Evolutionary conservation across 2,329 filamentous ascomycete species (phyloP).

Genomic region (Penicillium sp.): DNA sequence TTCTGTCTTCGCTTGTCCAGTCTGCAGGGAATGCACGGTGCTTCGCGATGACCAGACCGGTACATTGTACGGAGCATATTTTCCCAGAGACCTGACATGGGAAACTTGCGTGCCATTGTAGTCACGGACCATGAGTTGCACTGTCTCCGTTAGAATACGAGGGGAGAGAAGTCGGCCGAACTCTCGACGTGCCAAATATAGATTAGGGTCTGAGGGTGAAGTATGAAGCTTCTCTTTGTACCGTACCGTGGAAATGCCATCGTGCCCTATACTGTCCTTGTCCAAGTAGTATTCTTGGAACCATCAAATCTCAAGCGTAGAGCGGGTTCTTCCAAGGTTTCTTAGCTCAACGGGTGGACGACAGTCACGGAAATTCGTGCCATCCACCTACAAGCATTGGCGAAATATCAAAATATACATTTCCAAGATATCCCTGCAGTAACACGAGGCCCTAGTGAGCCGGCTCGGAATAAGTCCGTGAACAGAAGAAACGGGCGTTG

Average conservation of each 20-base stretch:
- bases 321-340: background rate
- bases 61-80: background rate
- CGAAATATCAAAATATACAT: background rate
- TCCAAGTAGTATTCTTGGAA: background rate
- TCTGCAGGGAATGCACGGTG: background rate
- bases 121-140: background rate
- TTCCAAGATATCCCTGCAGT: background rate
- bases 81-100: background rate
- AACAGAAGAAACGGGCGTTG: background rate
- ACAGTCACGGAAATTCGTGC: background rate
- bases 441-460: background rate
- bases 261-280: background rate
- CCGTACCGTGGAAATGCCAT: background rate
- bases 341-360: background rate
- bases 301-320: background rate
- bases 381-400: background rate
- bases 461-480: too few relatives aligned
- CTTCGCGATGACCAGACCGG: background rate
- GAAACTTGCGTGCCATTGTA: background rate
- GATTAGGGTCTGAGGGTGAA: background rate
- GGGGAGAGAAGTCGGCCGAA: background rate
- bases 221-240: background rate
- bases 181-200: background rate
- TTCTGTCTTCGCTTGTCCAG: constrained; percentile 1
- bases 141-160: constrained; percentile 14